phyloP scores from a whole-genome alignment of 169 alveolate genomes.

The Plasmodium vivax region DNA sequence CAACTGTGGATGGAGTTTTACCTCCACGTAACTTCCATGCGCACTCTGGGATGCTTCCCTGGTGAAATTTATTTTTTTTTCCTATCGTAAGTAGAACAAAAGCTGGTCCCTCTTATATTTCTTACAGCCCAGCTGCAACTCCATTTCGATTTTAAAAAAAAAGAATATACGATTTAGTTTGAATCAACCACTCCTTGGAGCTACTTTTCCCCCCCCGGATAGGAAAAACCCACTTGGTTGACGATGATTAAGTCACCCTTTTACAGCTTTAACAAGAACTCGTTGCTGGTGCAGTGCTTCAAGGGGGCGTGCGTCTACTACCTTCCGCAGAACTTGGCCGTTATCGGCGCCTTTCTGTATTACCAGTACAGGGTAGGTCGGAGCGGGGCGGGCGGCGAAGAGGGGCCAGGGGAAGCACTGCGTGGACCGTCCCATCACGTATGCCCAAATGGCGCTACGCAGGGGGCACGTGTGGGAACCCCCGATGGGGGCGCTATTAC shows the following conservation, averaged over 20 bases:
- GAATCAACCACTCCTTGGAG: background rate
- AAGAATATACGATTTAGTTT: background rate
- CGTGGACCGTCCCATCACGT: background rate
- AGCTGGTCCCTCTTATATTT: background rate
- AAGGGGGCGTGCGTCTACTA: conserved; percentile 53
- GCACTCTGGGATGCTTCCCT: background rate
- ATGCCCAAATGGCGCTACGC: background rate
- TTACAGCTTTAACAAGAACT: conserved; percentile 67
- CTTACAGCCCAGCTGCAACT: background rate
- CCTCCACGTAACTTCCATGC: background rate
- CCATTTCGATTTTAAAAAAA: background rate
- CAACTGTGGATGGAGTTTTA: background rate
- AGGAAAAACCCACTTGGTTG: background rate
- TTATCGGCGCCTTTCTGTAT: conserved; percentile 35
- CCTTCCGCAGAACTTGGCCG: conserved; percentile 53
- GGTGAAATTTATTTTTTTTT: background rate
- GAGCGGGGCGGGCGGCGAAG: background rate
- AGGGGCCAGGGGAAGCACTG: background rate
- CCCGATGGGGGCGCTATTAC: background rate
- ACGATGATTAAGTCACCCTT: conserved; percentile 70
- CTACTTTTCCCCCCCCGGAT: background rate
- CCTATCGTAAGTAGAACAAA: background rate
- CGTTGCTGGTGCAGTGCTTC: conserved; percentile 63
- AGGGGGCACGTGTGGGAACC: background rate
- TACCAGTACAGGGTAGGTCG: conserved; percentile 40